Percentiles rank a stretch among this genome's conserved stretches.
Conservation (phyloP, 495 filamentous ascomycete species). For the Aspergillus indologenus region DNA sequence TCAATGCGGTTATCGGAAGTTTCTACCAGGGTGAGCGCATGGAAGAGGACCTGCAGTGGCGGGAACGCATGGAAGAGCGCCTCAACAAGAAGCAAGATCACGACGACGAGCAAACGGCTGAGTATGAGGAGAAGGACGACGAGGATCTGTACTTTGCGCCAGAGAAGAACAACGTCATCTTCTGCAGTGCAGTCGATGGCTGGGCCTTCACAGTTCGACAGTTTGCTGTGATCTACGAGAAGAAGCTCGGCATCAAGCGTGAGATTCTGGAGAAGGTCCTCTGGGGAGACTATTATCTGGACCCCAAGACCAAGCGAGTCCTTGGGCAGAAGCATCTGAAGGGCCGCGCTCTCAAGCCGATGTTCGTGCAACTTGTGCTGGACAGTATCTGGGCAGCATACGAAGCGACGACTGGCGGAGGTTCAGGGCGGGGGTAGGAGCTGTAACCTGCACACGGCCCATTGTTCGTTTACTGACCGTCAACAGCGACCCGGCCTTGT, state of each 20-base stretch:
- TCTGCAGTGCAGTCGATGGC: conserved; percentile 93
- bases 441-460: conserved; percentile 14
- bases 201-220: conserved; percentile 97
- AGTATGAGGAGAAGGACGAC: conserved; percentile 91
- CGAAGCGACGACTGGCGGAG: conserved; percentile 78
- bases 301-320: conserved; percentile 95
- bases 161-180: conserved; percentile 98
- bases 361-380: conserved; percentile 96
- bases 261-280: conserved; percentile 89
- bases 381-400: conserved; percentile 98
- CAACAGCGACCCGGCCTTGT: conserved; percentile 66
- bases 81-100: conserved; percentile 53
- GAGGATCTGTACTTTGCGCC: conserved; percentile 98
- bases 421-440: conserved; percentile 74
- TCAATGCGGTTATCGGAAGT: conserved; percentile 95
- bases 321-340: conserved; percentile 90
- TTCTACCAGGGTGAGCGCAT: conserved; percentile 98
- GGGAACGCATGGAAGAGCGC: conserved; percentile 85
- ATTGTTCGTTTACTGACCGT: conserved; percentile 29
- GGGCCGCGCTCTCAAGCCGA: conserved; percentile 83
- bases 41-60: conserved; percentile 97
- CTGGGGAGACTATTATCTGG: conserved; percentile 96
- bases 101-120: conserved; percentile 51
- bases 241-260: conserved; percentile 93
- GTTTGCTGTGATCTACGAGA: conserved; percentile 92